Evolutionary conservation across 2,329 filamentous ascomycete species (phyloP), one percentile per base, ranked within the genome.

Genomic region (Mollisia scopiformis): DNA sequence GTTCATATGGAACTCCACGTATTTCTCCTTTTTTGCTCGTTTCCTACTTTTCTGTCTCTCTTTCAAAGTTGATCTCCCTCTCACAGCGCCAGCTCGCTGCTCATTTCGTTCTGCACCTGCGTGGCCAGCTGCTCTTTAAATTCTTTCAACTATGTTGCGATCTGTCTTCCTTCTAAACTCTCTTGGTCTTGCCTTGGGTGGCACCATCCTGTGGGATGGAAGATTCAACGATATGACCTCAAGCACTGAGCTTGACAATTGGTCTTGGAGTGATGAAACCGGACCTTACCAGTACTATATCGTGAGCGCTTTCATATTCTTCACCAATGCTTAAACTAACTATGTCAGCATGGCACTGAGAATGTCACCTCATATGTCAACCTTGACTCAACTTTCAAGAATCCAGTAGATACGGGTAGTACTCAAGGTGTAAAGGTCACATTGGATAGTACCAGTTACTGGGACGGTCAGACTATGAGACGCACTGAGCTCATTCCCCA

Each of bases 251-350:
- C 78, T 89, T 37, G 77, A 80, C 68, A 80, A 82, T 37, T 89
- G 87, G 87, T 87, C 84, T 5, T 91, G 84, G 82, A 80, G 80
- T 23, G 88, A 86, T 74, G 84, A 88, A 75, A 84, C 88, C 68
- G 86, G 86, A 1, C 82, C 86, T 1, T 92, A 89, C 76, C 88
- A 91, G 75, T 91, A 89, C 79, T 91, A 91, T 77, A 91, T 91
- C 72, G 70, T 72, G 33, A 52, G 67, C 33, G 10, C 23, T 54
- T n/a, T 11, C 21, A 7, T 52, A 47, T 19, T 27, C 23, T 39
- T 14, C 13, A 21, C 11, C 6, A 54, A 6, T 21, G 49, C 31
- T 23, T n/a, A n/a, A n/a, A n/a, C 58, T 60, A 33, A 35, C 21
- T 19, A 30, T 31, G 10, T 16, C 37, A 72, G 70, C 89, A 92